Conservation (phyloP, 768 basidiomycete genomes). For the Chlorophyllum brunneum region DNA sequence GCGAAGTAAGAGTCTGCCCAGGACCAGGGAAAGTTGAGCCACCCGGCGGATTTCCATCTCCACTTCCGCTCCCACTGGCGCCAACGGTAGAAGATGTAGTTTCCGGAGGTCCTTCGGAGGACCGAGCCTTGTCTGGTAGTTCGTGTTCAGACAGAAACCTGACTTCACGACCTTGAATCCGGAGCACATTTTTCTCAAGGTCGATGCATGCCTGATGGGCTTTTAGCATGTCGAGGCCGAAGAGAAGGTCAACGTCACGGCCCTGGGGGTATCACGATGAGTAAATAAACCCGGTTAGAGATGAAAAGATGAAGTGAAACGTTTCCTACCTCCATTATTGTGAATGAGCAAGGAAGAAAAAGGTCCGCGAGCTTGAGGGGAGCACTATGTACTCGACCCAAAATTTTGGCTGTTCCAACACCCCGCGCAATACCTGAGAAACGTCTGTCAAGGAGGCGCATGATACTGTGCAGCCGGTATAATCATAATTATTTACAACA, state of each 20-base stretch:
- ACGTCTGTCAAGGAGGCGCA: slow-evolving; percentile 87
- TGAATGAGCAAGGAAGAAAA: slow-evolving; percentile 85
- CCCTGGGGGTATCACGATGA: too few species aligned
- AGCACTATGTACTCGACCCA: slow-evolving; percentile 91
- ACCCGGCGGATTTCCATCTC: slow-evolving; percentile 2
- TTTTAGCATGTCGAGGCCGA: slow-evolving; percentile 99
- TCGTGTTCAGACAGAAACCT: slow-evolving; percentile 92
- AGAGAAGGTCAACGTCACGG: slow-evolving; percentile 88
- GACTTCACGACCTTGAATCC: slow-evolving; percentile 91
- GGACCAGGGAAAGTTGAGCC: slow-evolving; percentile 58
- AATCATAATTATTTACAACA: slow-evolving; percentile 4
- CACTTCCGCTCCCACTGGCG: neutral
- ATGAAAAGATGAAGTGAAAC: neutral
- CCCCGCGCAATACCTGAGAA: slow-evolving; percentile 90
- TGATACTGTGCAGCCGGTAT: slow-evolving; percentile 50
- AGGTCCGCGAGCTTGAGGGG: slow-evolving; percentile 87
- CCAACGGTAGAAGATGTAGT: slow-evolving; percentile 20
- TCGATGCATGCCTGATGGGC: slow-evolving; percentile 97
- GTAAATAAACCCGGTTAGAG: neutral
- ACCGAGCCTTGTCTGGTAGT: slow-evolving; percentile 76
- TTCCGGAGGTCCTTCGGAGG: slow-evolving; percentile 18
- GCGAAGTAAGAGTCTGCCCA: slow-evolving; percentile 55
- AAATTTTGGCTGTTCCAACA: slow-evolving; percentile 91
- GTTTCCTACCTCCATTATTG: slow-evolving; percentile 81
- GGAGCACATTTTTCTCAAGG: slow-evolving; percentile 80